phyloP scores from a whole-genome alignment of 352 stramenopile genomes.

The Aphanomyces invadans region DNA sequence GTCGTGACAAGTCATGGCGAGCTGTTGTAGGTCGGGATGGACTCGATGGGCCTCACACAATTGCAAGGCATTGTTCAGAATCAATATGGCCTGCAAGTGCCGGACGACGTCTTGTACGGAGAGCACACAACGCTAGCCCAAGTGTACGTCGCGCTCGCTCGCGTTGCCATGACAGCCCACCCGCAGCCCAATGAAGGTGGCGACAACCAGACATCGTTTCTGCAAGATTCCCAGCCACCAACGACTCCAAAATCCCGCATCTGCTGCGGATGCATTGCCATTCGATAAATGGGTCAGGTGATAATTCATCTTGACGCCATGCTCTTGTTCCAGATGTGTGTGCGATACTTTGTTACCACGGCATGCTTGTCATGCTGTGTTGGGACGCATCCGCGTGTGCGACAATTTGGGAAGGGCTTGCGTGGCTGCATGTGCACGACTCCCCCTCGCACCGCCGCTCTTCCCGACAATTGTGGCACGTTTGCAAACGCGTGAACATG shows the following conservation, averaged over 20 bases:
- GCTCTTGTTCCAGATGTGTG: no score
- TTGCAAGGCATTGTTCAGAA: slow-evolving; percentile 90
- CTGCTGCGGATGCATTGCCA: slow-evolving; percentile 19
- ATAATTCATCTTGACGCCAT: background rate
- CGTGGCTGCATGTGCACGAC: no score
- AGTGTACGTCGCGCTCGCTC: slow-evolving; percentile 47
- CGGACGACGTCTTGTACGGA: slow-evolving; percentile 89
- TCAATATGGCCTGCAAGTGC: slow-evolving; percentile 85
- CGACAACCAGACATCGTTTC: slow-evolving; percentile 14
- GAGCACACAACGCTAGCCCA: slow-evolving; percentile 80
- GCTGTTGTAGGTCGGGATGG: slow-evolving; percentile 79
- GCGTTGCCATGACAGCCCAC: background rate
- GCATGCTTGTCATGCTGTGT: no score
- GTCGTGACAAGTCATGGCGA: no score
- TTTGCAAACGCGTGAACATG: no score
- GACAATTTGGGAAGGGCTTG: no score
- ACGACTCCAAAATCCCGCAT: background rate
- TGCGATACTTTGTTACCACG: no score
- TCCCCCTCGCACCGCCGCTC: no score
- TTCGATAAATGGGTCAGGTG: background rate
- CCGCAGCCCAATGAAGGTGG: slow-evolving; percentile 3
- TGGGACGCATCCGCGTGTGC: no score
- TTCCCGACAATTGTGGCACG: no score
- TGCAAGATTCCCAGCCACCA: background rate
- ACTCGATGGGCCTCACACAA: slow-evolving; percentile 92